These are phyloP conservation scores for Mycena rebaudengoi DNA, from an alignment of 768 basidiomycete genomes.

Conservation along the genomic window DNA sequence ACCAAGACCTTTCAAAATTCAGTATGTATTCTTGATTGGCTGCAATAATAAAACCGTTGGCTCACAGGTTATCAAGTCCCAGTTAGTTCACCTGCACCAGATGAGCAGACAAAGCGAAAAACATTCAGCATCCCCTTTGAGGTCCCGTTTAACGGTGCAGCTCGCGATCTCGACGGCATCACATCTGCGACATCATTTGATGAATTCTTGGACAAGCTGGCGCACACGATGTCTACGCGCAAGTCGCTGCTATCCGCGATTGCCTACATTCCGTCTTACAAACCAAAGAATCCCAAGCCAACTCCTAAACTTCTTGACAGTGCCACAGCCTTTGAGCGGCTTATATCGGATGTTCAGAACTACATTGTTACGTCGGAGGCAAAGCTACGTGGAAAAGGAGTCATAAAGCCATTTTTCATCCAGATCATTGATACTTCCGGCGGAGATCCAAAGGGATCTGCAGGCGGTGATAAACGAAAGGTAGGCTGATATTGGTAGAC, in stretches of 20 bases:
- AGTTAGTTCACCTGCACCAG: no score
- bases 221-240: neutral
- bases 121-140: neutral
- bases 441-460: neutral
- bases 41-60: no score
- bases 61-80: no score
- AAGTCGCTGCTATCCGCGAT: neutral
- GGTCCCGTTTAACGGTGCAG: neutral
- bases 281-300: constrained; percentile 27
- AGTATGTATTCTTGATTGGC: no score
- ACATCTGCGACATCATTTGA: neutral
- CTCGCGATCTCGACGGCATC: neutral
- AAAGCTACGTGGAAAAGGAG: constrained; percentile 12
- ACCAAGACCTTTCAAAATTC: no score
- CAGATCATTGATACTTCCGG: constrained; percentile 9
- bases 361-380: neutral
- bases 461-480: neutral
- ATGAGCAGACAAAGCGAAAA: no score
- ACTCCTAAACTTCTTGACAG: constrained; percentile 28
- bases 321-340: constrained; percentile 9
- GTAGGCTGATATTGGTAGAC: neutral
- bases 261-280: constrained; percentile 21
- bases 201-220: neutral
- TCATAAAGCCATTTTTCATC: constrained; percentile 12
- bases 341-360: constrained; percentile 10